Conservation (phyloP, 331 rosid genomes). For the Malus hybrid region DNA sequence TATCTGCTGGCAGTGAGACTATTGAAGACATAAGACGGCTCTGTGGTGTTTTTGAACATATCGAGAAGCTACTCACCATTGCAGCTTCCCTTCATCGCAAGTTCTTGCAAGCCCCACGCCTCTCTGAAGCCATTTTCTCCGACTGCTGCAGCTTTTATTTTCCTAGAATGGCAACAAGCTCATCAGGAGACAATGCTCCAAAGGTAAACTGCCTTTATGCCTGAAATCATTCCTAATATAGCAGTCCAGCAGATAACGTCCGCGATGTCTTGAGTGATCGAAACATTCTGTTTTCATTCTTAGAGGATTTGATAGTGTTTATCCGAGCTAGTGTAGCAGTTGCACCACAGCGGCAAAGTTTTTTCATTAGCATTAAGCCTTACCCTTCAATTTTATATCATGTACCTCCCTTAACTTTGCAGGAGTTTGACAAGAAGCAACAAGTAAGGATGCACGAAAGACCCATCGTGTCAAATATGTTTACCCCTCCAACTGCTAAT, state of each 20-base stretch:
- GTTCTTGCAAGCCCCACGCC: conserved; percentile 69
- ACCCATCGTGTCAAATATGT: conserved; percentile 64
- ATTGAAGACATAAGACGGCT: conserved; percentile 62
- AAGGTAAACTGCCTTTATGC: conserved; percentile 30
- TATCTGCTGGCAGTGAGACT: conserved; percentile 62
- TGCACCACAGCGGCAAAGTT: no score
- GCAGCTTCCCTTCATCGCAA: conserved; percentile 91
- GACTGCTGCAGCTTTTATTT: conserved; percentile 58
- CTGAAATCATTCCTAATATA: no score
- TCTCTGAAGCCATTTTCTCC: conserved; percentile 60
- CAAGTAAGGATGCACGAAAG: conserved; percentile 55
- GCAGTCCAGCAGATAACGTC: no score
- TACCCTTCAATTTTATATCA: background rate
- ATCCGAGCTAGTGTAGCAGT: background rate
- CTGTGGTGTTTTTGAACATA: conserved; percentile 61
- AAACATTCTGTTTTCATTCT: background rate
- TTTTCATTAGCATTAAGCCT: no score
- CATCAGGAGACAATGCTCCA: conserved; percentile 21
- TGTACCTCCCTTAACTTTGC: conserved; percentile 17
- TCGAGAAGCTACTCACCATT: conserved; percentile 63
- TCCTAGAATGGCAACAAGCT: conserved; percentile 57
- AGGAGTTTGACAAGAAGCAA: conserved; percentile 71
- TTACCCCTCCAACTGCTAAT: conserved; percentile 74
- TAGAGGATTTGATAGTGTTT: background rate
- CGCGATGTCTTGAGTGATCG: no score